phyloP scores from a whole-genome alignment of 2,329 filamentous ascomycete species.

The Alternaria metachromatica region DNA sequence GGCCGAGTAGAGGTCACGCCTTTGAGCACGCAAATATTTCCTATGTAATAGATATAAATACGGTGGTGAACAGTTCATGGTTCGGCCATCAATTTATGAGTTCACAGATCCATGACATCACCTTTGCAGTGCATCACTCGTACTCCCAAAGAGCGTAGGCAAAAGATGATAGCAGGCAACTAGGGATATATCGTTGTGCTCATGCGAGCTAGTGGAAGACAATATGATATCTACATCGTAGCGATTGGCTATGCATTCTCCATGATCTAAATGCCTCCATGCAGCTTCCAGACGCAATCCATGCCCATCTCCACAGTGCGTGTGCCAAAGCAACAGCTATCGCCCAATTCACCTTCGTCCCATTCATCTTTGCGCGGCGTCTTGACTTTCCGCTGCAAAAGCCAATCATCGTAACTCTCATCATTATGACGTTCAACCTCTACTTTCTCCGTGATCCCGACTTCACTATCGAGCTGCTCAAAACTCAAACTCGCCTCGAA shows the following conservation, averaged over 20 bases:
- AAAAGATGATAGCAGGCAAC: neutral
- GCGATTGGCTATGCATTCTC: neutral
- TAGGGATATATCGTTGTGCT: neutral
- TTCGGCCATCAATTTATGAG: neutral
- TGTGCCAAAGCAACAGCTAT: slow-evolving; percentile 43
- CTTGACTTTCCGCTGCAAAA: slow-evolving; percentile 22
- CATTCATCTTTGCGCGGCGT: slow-evolving; percentile 4
- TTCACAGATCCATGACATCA: neutral
- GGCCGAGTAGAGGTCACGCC: neutral
- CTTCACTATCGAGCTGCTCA: slow-evolving; percentile 39
- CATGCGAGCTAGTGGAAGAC: neutral
- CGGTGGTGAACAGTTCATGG: slow-evolving; percentile 1
- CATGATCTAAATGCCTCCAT: slow-evolving; percentile 32
- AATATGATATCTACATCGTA: neutral
- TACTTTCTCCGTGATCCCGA: neutral
- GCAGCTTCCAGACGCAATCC: slow-evolving; percentile 38
- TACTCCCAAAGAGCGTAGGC: neutral
- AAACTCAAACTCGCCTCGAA: slow-evolving; percentile 92
- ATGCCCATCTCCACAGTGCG: slow-evolving; percentile 28
- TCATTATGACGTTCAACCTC: neutral
- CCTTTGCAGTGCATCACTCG: neutral
- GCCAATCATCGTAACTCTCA: slow-evolving; percentile 22
- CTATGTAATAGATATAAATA: slow-evolving; percentile 7
- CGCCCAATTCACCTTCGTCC: slow-evolving; percentile 30
- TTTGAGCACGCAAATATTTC: neutral